Evolutionary conservation across 164 flowering plant species (phyloP).

Genomic region (Buxus sempervirens): DNA sequence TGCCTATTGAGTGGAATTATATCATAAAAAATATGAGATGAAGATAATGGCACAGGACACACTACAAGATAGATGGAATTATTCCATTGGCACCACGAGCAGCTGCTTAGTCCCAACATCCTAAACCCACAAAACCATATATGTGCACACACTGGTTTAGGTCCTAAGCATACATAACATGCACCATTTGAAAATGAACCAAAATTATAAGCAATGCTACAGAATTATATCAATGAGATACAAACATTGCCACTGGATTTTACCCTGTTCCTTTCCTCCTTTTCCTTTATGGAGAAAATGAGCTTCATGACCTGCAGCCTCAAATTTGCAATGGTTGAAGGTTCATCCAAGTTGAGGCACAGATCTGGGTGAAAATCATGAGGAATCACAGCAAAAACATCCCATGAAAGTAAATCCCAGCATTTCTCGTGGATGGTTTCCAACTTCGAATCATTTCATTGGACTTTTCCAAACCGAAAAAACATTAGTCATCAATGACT

Average conservation of each 20-base stretch:
- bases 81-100: too few relatives aligned
- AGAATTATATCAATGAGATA: not conserved
- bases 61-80: not conserved
- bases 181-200: too few relatives aligned
- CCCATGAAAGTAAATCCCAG: too few relatives aligned
- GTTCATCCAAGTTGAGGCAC: not conserved
- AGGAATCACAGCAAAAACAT: conserved; percentile 7
- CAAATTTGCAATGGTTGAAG: not conserved
- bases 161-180: too few relatives aligned
- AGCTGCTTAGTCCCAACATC: too few relatives aligned
- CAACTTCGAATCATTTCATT: conserved; percentile 14
- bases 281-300: not conserved
- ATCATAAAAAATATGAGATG: not conserved
- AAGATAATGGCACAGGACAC: not conserved
- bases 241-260: not conserved
- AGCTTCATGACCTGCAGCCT: not conserved
- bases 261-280: not conserved
- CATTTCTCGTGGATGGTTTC: too few relatives aligned
- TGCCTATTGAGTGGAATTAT: not conserved
- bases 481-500: not conserved
- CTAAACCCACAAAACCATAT: too few relatives aligned
- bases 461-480: conserved; percentile 3
- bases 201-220: not conserved
- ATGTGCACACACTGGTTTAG: too few relatives aligned
- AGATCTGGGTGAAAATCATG: not conserved